phyloP scores from a whole-genome alignment of 495 filamentous ascomycete genomes.

The Neurospora sp. region DNA sequence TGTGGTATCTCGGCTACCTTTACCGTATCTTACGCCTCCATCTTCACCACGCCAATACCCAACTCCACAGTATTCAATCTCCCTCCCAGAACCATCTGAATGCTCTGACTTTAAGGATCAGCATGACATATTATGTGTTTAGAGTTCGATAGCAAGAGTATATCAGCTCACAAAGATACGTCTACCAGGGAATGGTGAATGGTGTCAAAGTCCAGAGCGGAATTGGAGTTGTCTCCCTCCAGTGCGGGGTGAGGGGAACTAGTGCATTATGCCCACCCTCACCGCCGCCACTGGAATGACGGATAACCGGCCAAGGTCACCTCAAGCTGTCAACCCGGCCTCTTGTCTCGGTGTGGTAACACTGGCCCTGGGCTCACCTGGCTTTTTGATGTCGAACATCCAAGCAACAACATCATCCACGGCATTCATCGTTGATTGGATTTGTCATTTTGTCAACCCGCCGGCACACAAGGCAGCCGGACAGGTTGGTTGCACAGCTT shows the following conservation, averaged over 20 bases:
- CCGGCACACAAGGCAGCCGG: background rate
- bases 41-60: background rate
- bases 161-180: background rate
- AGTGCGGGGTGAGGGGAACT: background rate
- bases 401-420: no score
- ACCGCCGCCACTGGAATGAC: background rate
- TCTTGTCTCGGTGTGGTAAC: background rate
- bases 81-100: background rate
- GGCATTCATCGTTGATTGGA: no score
- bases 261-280: background rate
- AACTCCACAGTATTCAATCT: background rate
- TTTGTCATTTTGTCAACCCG: background rate
- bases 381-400: background rate
- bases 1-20: background rate
- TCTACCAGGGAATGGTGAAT: background rate
- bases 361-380: background rate
- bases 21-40: background rate
- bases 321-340: background rate
- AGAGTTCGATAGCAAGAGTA: background rate
- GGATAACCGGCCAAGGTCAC: background rate
- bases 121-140: background rate
- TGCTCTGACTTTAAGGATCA: background rate
- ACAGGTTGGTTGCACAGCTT: background rate
- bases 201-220: background rate
- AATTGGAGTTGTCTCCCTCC: background rate